phyloP scores from a whole-genome alignment of 116 monocot species.

The Zostera marina region DNA sequence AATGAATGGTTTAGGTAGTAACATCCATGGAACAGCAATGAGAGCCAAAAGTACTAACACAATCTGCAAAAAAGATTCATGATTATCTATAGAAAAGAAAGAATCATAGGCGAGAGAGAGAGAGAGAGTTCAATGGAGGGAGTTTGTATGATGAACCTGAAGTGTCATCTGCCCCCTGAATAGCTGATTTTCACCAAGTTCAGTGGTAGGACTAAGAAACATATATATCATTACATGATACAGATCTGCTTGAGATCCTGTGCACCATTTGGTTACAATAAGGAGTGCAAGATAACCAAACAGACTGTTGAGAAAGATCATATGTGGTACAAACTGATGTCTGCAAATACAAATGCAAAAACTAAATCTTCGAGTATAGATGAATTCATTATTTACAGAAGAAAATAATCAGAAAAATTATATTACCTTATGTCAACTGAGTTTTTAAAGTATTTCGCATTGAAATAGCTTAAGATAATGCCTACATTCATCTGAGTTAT shows the following conservation, averaged over 20 bases:
- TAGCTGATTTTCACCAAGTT: conserved; percentile 90
- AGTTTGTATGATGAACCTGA: conserved; percentile 27
- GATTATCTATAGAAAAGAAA: background rate
- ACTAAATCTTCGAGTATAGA: too few relatives aligned
- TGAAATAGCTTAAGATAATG: conserved; percentile 84
- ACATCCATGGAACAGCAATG: conserved; percentile 96
- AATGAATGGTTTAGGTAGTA: conserved; percentile 93
- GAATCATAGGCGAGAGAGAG: background rate
- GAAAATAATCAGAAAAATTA: conserved; percentile 6
- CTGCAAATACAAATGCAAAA: conserved; percentile 23
- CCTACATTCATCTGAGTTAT: conserved; percentile 94
- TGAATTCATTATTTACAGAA: background rate
- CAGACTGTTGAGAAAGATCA: conserved; percentile 96
- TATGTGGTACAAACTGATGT: conserved; percentile 92
- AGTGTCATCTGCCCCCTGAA: conserved; percentile 84
- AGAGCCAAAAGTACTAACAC: conserved; percentile 72
- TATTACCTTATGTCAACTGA: conserved; percentile 65
- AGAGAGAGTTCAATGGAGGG: background rate
- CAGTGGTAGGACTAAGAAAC: conserved; percentile 80
- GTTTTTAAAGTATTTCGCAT: conserved; percentile 67
- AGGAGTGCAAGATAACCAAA: conserved; percentile 97
- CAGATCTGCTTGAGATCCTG: conserved; percentile 91
- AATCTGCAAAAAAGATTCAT: conserved; percentile 32
- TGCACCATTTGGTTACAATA: conserved; percentile 94
- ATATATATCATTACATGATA: conserved; percentile 99